Evolutionary conservation across 208 protist genomes (phyloP), one percentile per base, ranked within the genome.

Genomic region (Porcisia deanei): DNA sequence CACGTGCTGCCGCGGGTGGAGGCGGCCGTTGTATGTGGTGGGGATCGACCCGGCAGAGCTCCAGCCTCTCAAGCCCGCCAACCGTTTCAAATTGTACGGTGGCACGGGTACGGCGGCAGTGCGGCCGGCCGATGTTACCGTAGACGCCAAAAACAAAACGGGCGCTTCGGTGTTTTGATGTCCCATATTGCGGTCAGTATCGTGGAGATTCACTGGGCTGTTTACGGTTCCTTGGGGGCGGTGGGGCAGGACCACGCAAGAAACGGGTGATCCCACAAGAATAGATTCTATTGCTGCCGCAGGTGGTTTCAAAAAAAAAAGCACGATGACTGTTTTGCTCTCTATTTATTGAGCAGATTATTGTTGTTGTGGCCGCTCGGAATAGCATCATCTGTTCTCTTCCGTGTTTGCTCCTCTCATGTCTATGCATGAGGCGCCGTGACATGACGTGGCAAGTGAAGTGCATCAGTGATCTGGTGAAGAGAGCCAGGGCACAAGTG

Each of bases 31-130:
- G 52, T 84, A 84, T 71, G 86, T 88, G 20, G 86, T 82, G 0
- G 86, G 86, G 45, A 77, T 85, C 54, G 75, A 86, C 66, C 86
- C 84, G 1, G 64, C 76, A 8, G 86, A 91, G 74, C 79, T 91
- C 22, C 59, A 88, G 43, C 81, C 82, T 14, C 74, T 91, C 22
- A 77, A 82, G 68, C 10, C 43, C 1, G 76, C 58, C 20, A 53
- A 71, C 0, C 61, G 49, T 16, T 77, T 61, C 37, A 72, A 72
- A 22, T 41, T 71, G 54, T 89, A 89, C 74, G 85, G 85, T 47
- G 73, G 81, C 37, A 81, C 70, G 43, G 67, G 64, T 10, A 67
- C 34, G 1, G 52, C 66, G 14, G 65, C 77, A 1, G 77, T 82
- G 66, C 67, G 53, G 22, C 55, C 64, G 16, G 59, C 53, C 60